Percentiles rank a stretch among this genome's conserved stretches.
Evolutionary conservation across 805 yeast species (phyloP).

Genomic region (Monosporozyma yasuniensis): DNA sequence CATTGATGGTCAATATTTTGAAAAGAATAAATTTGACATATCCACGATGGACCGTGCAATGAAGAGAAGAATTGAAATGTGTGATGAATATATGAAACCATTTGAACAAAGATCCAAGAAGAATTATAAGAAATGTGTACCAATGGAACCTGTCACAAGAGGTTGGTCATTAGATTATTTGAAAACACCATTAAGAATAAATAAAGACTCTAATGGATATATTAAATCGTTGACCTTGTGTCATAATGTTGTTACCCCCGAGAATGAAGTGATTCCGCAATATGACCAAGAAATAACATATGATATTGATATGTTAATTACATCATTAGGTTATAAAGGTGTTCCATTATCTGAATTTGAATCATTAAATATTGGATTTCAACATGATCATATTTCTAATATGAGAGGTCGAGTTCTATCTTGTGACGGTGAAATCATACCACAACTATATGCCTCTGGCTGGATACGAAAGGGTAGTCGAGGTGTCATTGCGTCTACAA

Average conservation of each 20-base stretch:
- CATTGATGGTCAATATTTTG: constrained; percentile 32
- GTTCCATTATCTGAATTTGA: constrained; percentile 50
- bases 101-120: constrained; percentile 23
- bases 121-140: constrained; percentile 19
- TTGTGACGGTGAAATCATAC: constrained; percentile 15
- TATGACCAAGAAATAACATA: constrained; percentile 17
- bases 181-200: constrained; percentile 50
- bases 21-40: constrained; percentile 16
- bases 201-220: constrained; percentile 32
- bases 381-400: constrained; percentile 41
- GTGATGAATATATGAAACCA: constrained; percentile 43
- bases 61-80: constrained; percentile 56
- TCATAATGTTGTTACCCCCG: constrained; percentile 14
- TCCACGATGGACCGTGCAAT: constrained; percentile 41
- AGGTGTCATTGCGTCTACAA: constrained; percentile 87
- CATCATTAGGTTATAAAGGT: constrained; percentile 80
- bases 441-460: constrained; percentile 71
- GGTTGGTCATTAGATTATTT: constrained; percentile 66
- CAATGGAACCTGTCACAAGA: constrained; percentile 17
- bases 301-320: constrained; percentile 57
- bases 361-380: constrained; percentile 42
- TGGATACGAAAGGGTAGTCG: constrained; percentile 84
- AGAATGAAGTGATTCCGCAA: constrained; percentile 18
- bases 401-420: constrained; percentile 37
- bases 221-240: constrained; percentile 22